Evolutionary conservation across 768 basidiomycete species (phyloP).

Genomic region (Collybia sp.): DNA sequence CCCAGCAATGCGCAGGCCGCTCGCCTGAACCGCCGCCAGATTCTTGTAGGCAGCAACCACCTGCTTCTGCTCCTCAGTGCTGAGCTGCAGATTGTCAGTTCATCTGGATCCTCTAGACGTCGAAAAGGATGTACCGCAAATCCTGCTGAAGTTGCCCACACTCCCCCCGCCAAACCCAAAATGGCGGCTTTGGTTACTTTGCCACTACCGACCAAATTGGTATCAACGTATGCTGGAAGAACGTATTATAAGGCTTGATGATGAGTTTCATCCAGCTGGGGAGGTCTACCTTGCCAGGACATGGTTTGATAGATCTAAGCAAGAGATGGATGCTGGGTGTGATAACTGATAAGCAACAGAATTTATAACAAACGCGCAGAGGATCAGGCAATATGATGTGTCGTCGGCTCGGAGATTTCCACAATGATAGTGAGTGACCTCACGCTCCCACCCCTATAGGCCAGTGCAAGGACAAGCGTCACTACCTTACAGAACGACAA

Average conservation of each 20-base stretch:
- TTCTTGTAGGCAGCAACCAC: constrained; percentile 45
- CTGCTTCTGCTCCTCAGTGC: constrained; percentile 58
- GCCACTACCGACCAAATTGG: constrained; percentile 68
- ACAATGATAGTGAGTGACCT: not conserved
- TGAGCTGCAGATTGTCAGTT: constrained; percentile 39
- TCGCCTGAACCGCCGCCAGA: constrained; percentile 34
- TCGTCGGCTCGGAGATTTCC: not conserved
- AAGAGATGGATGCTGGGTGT: not conserved
- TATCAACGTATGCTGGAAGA: constrained; percentile 74
- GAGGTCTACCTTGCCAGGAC: constrained; percentile 65
- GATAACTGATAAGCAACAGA: not conserved
- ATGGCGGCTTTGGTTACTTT: constrained; percentile 78
- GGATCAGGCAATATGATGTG: not conserved
- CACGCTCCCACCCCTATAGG: not conserved
- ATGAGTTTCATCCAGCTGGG: not conserved
- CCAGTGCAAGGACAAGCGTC: no score
- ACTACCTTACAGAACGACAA: constrained; percentile 40
- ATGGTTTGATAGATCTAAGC: constrained; percentile 25
- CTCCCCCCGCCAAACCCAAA: constrained; percentile 66
- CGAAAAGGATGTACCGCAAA: constrained; percentile 46
- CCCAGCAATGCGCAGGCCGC: constrained; percentile 60
- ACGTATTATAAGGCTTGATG: not conserved
- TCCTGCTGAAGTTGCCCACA: constrained; percentile 66
- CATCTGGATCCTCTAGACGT: constrained; percentile 1
- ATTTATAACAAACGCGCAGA: not conserved